Base-by-base conservation (phyloP, 2,329 filamentous ascomycete species). In the Decorospora gaudefroyi region DNA sequence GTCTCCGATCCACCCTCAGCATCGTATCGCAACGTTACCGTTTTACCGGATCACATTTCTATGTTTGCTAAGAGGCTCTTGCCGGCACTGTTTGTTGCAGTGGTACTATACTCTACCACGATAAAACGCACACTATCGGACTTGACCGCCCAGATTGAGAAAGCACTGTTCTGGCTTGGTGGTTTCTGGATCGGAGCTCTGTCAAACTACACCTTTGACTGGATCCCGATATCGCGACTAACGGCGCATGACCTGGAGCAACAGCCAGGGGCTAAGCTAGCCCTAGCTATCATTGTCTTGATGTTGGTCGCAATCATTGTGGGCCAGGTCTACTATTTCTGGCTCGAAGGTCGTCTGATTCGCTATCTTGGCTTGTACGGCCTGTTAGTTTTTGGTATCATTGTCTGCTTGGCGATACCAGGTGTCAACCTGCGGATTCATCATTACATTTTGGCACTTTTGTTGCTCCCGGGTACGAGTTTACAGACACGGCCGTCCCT, bases 131-230 rank as follows among this genome's bases (percentile, higher is more conserved):
- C 88, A 0, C 78, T 96, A 23, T 72, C 69, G 1, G 85, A 84
- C 1, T 76, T 96, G 4, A 86, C 80, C 0, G 89, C 90, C 0
- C 91, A 95, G 61, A 58, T 95, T 30, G 91, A 96, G 64, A 96
- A 95, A 76, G 87, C 89, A 0, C 69, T 96, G 1, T 76, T 97
- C 19, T 97, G 90, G 86, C 77, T 97, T 1, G 90, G 90, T 0
- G 85, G 84, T 9, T 90, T 87, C 65, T 97, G 93, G 86, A 83
- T 96, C 30, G 92, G 91, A 11, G 86, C 89, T 1, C 73, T 97
- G 51, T 91, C 91, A 57, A 97, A 97, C 68, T 93, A 96, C 70
- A 96, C 93, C 0, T 88, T 97, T 60, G 87, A 89, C 52, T 87
- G 88, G 74, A 96, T 97, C 47, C 93, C 93, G 0, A 93, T 99